Conservation (phyloP, 2,329 filamentous ascomycete species). For the Colletotrichum sp. region DNA sequence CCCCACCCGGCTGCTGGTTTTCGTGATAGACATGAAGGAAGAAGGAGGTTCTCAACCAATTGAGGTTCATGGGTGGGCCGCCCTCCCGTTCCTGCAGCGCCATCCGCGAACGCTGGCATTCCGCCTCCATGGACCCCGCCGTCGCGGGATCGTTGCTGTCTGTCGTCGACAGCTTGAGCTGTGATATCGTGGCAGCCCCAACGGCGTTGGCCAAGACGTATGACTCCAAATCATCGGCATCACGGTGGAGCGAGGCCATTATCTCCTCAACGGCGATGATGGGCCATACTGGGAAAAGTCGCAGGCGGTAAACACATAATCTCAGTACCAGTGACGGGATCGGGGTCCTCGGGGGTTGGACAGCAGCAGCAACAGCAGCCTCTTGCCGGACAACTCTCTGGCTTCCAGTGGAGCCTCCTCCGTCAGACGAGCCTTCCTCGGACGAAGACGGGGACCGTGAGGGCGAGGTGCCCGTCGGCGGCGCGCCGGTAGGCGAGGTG, state of each 20-base stretch:
- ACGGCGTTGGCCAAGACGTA: constrained; percentile 50
- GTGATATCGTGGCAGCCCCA: constrained; percentile 52
- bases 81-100: constrained; percentile 27
- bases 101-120: constrained; percentile 36
- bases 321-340: constrained; percentile 24
- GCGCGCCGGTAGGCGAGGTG: neutral
- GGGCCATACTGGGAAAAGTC: constrained; percentile 58
- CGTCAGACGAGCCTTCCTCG: constrained; percentile 7
- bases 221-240: constrained; percentile 36
- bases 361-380: neutral
- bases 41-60: constrained; percentile 51
- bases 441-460: constrained; percentile 9
- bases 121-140: constrained; percentile 37
- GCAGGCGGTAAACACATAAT: constrained; percentile 52
- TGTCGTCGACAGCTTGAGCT: constrained; percentile 46
- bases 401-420: neutral
- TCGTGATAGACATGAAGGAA: constrained; percentile 59
- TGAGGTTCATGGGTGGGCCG: constrained; percentile 37
- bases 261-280: constrained; percentile 51
- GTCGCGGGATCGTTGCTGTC: constrained; percentile 34
- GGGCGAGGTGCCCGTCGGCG: neutral
- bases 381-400: constrained; percentile 1
- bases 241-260: constrained; percentile 38
- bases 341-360: constrained; percentile 6
- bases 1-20: constrained; percentile 50